Conservation (phyloP, 1,284 basidiomycete genomes). For the Naganishia sp. region DNA sequence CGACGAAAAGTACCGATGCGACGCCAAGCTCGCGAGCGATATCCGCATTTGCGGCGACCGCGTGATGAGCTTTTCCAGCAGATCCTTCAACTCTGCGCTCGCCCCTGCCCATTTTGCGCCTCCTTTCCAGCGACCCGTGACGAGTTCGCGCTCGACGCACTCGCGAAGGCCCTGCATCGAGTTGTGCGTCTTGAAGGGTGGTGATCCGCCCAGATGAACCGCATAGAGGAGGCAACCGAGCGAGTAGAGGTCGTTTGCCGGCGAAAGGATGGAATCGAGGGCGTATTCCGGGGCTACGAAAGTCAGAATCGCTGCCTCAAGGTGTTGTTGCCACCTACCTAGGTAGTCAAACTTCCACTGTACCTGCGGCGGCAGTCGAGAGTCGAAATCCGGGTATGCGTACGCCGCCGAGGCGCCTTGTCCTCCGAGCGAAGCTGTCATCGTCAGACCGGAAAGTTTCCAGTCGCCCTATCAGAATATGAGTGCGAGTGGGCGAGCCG, state of each 20-base stretch:
- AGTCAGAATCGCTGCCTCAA: conserved; percentile 6
- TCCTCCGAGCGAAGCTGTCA: conserved; percentile 79
- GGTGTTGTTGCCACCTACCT: conserved; percentile 58
- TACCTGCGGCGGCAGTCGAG: conserved; percentile 72
- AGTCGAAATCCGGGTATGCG: conserved; percentile 87
- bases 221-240: conserved; percentile 81
- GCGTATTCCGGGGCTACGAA: conserved; percentile 86
- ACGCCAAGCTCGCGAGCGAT: conserved; percentile 73
- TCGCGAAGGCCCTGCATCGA: conserved; percentile 75
- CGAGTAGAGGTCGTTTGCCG: conserved; percentile 91
- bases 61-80: conserved; percentile 76
- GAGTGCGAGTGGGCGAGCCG: neutral
- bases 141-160: conserved; percentile 65
- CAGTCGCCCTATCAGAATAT: conserved; percentile 76
- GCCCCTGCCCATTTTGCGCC: conserved; percentile 49
- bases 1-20: conserved; percentile 89
- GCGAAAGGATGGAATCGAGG: conserved; percentile 79
- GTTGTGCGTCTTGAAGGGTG: conserved; percentile 87
- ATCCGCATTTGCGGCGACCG: conserved; percentile 72
- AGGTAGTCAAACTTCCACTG: conserved; percentile 95
- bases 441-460: conserved; percentile 89
- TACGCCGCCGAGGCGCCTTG: conserved; percentile 64
- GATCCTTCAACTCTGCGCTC: conserved; percentile 56
- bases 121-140: conserved; percentile 49
- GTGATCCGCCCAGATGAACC: conserved; percentile 81